These are phyloP conservation scores for Urostyla sp. DNA, from an alignment of 73 alveolate species.

Conservation along the genomic window DNA sequence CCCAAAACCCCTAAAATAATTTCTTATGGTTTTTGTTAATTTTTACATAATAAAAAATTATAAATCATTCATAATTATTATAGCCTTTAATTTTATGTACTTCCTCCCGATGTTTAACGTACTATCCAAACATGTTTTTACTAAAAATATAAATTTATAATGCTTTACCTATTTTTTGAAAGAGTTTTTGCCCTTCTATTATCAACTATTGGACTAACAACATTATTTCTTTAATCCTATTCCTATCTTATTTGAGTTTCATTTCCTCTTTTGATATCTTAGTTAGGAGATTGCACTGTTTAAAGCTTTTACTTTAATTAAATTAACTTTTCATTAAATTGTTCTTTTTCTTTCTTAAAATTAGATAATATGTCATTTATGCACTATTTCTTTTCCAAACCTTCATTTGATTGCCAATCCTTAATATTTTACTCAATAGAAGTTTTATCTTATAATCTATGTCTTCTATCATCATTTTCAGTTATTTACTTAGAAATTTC, in stretches of 20 bases:
- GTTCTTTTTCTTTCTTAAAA: slow-evolving; percentile 41
- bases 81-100: no score
- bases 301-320: slow-evolving; percentile 10
- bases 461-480: no score
- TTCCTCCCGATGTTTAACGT: no score
- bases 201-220: slow-evolving; percentile 1
- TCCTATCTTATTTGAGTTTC: neutral
- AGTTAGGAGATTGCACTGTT: slow-evolving; percentile 23
- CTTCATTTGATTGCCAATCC: no score
- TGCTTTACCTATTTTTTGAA: neutral
- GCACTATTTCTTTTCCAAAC: neutral
- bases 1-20: no score
- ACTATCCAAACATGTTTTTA: no score
- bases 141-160: neutral
- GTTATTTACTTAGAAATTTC: no score
- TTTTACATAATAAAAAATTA: no score
- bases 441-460: no score
- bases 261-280: neutral
- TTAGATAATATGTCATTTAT: slow-evolving; percentile 22
- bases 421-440: no score
- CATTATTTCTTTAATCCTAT: neutral
- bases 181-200: slow-evolving; percentile 45
- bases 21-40: no score
- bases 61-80: no score
- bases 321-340: slow-evolving; percentile 11